phyloP scores from a whole-genome alignment of 768 basidiomycete species.

The Russula brevipes region DNA sequence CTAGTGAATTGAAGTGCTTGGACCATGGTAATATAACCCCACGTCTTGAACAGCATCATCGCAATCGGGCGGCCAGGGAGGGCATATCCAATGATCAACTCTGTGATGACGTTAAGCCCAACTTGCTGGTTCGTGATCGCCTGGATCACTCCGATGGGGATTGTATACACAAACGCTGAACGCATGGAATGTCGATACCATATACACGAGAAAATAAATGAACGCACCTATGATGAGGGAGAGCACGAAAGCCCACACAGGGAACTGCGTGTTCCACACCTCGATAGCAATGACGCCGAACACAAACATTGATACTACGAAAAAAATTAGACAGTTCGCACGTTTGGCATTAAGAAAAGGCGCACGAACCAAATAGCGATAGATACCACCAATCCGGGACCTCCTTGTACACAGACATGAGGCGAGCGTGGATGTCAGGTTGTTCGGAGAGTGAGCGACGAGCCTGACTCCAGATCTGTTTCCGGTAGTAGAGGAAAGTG shows the following conservation, averaged over 20 bases:
- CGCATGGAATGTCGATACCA: not conserved
- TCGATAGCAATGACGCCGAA: constrained; percentile 67
- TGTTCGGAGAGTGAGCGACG: constrained; percentile 71
- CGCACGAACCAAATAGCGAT: constrained; percentile 45
- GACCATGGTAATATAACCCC: constrained; percentile 66
- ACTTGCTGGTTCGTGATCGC: constrained; percentile 80
- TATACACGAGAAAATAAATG: not conserved
- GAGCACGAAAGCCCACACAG: constrained; percentile 68
- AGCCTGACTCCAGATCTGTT: constrained; percentile 69
- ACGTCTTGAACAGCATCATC: constrained; percentile 85
- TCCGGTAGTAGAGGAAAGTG: constrained; percentile 67
- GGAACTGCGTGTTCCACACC: constrained; percentile 67
- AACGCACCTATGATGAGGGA: constrained; percentile 54
- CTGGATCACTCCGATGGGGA: constrained; percentile 54
- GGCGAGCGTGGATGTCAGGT: constrained; percentile 76
- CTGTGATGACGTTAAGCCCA: constrained; percentile 71
- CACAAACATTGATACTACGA: constrained; percentile 53
- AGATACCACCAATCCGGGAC: constrained; percentile 87
- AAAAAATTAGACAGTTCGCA: not conserved
- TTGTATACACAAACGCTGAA: constrained; percentile 39
- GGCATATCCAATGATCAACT: constrained; percentile 74
- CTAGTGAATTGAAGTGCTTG: constrained; percentile 65
- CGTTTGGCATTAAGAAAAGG: too few relatives aligned
- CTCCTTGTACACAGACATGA: constrained; percentile 71
- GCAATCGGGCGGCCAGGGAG: constrained; percentile 75